Percentiles rank a stretch among this genome's conserved stretches.
Conservation (phyloP, 768 basidiomycete genomes). For the Auriscalpium vulgare region DNA sequence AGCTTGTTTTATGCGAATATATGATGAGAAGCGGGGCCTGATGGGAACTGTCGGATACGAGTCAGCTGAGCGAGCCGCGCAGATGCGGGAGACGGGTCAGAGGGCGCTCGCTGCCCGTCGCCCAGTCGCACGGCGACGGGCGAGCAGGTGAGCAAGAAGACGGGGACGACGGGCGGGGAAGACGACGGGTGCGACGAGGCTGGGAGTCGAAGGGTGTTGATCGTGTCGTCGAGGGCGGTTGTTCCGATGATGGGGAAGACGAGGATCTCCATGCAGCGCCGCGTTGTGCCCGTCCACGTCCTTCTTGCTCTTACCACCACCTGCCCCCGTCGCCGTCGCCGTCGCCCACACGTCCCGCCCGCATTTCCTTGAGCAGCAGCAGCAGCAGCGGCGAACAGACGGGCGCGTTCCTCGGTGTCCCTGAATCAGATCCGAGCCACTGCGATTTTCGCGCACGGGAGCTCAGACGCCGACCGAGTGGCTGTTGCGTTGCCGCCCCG, state of each 20-base stretch:
- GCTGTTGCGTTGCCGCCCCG: neutral
- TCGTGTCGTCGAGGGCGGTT: neutral
- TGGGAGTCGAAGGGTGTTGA: neutral
- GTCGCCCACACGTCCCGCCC: neutral
- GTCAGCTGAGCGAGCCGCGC: neutral
- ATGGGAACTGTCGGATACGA: neutral
- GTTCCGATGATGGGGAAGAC: no score
- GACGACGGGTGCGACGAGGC: neutral
- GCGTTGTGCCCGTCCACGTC: neutral
- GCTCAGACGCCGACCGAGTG: no score
- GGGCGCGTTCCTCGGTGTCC: neutral
- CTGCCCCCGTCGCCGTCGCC: neutral
- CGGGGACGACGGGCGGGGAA: neutral
- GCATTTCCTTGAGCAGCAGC: neutral
- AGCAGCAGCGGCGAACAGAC: neutral
- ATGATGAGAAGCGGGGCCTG: neutral
- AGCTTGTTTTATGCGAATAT: no score
- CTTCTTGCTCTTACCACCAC: conserved; percentile 8
- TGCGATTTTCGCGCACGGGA: neutral
- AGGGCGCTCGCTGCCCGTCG: no score
- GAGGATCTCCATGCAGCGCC: conserved; percentile 1
- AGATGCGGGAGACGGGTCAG: neutral
- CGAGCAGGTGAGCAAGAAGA: neutral
- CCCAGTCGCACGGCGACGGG: neutral
- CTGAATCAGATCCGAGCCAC: neutral